phyloP scores from a whole-genome alignment of 768 basidiomycete species.

The Termitomyces sp. region DNA sequence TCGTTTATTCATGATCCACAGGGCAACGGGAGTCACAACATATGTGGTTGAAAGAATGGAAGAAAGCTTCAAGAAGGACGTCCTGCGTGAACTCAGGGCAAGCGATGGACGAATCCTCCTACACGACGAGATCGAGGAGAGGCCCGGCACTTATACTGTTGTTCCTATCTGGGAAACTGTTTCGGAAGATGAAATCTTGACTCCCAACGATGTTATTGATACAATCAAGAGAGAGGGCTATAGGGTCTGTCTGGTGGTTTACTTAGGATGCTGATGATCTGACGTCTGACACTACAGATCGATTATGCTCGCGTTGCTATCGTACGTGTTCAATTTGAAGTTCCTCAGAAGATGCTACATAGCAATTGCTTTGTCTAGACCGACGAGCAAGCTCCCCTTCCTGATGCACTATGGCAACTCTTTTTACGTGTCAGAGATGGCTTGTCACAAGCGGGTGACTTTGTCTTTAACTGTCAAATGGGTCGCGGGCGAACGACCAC shows the following conservation, averaged over 20 bases:
- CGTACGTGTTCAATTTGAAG: slow-evolving; percentile 39
- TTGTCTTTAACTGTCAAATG: slow-evolving; percentile 98
- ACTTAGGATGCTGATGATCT: neutral
- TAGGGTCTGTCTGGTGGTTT: slow-evolving; percentile 35
- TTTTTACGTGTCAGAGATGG: slow-evolving; percentile 64
- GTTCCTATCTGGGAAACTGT: slow-evolving; percentile 95
- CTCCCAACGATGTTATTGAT: slow-evolving; percentile 77
- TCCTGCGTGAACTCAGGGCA: slow-evolving; percentile 71
- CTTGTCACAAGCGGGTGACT: slow-evolving; percentile 59
- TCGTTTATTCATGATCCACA: slow-evolving; percentile 20
- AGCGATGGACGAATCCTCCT: slow-evolving; percentile 77
- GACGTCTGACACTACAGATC: slow-evolving; percentile 39
- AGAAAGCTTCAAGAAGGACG: slow-evolving; percentile 77
- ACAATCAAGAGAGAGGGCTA: slow-evolving; percentile 74
- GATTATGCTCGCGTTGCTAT: slow-evolving; percentile 89
- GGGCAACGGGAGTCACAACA: slow-evolving; percentile 92
- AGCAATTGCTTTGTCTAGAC: slow-evolving; percentile 46
- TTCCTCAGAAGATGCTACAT: neutral
- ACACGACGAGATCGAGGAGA: slow-evolving; percentile 94
- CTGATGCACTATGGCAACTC: slow-evolving; percentile 76
- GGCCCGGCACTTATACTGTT: slow-evolving; percentile 84
- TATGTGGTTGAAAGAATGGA: slow-evolving; percentile 92
- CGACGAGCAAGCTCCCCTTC: slow-evolving; percentile 94
- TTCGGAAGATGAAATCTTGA: slow-evolving; percentile 76
- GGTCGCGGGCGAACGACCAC: slow-evolving; percentile 89